These are phyloP conservation scores for Periconia sp. DNA, from an alignment of 2,329 filamentous ascomycete species.

Conservation along the genomic window DNA sequence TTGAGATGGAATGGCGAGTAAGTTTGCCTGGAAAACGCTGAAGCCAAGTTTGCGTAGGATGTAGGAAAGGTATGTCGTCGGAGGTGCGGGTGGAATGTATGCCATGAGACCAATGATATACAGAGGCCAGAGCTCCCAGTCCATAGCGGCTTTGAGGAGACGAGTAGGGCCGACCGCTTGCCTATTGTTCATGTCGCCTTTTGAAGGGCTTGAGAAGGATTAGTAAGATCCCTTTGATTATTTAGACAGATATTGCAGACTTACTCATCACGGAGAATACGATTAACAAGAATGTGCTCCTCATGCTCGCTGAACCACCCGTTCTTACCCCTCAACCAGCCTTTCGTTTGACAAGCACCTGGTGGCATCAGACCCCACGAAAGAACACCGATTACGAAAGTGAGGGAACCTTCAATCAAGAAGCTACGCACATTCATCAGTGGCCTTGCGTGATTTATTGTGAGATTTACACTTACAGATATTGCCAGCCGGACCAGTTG, in stretches of 20 bases:
- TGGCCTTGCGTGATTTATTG: not conserved
- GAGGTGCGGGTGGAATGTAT: constrained; percentile 30
- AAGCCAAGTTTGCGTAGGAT: constrained; percentile 66
- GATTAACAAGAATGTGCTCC: constrained; percentile 68
- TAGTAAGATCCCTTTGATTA: no score
- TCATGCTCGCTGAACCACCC: constrained; percentile 68
- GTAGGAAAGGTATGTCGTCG: constrained; percentile 56
- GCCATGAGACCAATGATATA: constrained; percentile 53
- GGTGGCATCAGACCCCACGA: constrained; percentile 63
- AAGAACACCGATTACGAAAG: constrained; percentile 58
- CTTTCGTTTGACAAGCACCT: constrained; percentile 56
- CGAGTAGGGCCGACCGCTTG: constrained; percentile 26
- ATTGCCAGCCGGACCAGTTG: constrained; percentile 52
- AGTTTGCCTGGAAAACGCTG: constrained; percentile 66
- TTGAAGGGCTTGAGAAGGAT: no score
- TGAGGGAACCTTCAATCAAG: constrained; percentile 63
- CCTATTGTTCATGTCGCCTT: constrained; percentile 59
- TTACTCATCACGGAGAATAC: constrained; percentile 65
- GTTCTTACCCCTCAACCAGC: constrained; percentile 62
- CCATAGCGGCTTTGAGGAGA: constrained; percentile 30
- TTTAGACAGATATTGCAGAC: no score
- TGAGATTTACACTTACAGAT: constrained; percentile 17
- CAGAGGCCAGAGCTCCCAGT: constrained; percentile 42
- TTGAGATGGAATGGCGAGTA: constrained; percentile 63
- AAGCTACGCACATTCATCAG: constrained; percentile 48